Base-by-base conservation (phyloP, 1,284 basidiomycete genomes). In the Mycosarcoma mackinlayi region DNA sequence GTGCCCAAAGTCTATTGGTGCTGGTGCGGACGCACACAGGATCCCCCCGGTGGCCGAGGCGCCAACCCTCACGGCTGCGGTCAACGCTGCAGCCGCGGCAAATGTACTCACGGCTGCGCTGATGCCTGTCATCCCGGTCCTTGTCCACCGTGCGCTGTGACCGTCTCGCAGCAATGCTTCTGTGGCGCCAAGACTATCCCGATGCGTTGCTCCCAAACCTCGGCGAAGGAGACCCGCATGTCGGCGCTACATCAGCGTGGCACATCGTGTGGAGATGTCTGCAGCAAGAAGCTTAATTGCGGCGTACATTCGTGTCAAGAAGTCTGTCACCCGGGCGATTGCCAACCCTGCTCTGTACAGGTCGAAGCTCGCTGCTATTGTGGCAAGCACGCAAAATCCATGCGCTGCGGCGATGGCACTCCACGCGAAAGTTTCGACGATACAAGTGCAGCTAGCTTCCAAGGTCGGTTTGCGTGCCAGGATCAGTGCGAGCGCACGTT, bases 121-220 rank as follows among this genome's bases (percentile, higher is more conserved):
- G 72, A 70, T 31, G 45, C 59, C 14, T 82, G 80, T 40, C 80
- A 82, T 45, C 79, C 80, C 4, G 80, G 78, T 18, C 79, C 80
- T 0, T 82, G 80, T 35, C 79, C 80, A 9, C 77, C 78, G 0
- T 82, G 80, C 57, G 67, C 74, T 0, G 77, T 80, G 13, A 77
- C 73, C 10, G 67, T 82, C n/a, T 60, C 65, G 5, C 72, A 76
- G 42, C 59, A 70, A 14, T 82, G 80, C 56, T 81, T 77, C 59
- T 82, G 80, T 54, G 80, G 80, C 5, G 57, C 63, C 34, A 62
- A 78, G 23, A 52, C 53, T 28, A 56, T 78, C 8, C 51, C 75
- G 1, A 64, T 75, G 52, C 73, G 79, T 21, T 82, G 80, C 62
- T 79, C 78, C 2, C 80, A 82, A 55, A 61, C 76, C 1, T 30